phyloP scores from a whole-genome alignment of 164 flowering plant species.

The Stephania japonica region DNA sequence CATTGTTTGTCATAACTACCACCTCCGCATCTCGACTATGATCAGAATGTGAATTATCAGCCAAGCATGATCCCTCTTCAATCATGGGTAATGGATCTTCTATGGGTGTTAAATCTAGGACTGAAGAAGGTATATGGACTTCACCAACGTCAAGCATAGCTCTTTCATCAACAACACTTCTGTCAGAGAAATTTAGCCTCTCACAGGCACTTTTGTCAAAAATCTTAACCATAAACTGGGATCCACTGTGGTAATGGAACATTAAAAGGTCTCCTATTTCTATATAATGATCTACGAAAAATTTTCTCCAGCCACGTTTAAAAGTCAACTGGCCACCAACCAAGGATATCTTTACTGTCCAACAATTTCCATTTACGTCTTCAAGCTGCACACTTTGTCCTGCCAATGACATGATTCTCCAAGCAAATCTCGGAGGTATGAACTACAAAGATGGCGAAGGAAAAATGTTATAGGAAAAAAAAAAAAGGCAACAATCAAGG shows the following conservation, averaged over 20 bases:
- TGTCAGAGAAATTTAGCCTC: conserved; percentile 20
- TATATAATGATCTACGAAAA: conserved; percentile 38
- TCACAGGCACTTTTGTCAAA: conserved; percentile 31
- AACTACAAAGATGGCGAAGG: conserved; percentile 25
- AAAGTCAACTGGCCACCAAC: conserved; percentile 34
- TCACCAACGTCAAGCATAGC: not conserved
- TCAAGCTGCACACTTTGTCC: conserved; percentile 30
- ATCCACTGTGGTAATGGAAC: conserved; percentile 28
- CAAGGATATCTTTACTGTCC: conserved; percentile 29
- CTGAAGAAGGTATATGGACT: conserved; percentile 5
- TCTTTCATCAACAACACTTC: not conserved
- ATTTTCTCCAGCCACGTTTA: conserved; percentile 44
- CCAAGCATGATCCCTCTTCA: conserved; percentile 19
- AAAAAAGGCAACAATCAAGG: not conserved
- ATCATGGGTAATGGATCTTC: not conserved
- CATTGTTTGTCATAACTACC: conserved; percentile 1
- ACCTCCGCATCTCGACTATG: conserved; percentile 6
- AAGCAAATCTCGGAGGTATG: conserved; percentile 43
- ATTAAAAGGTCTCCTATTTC: conserved; percentile 37
- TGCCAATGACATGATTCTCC: conserved; percentile 15
- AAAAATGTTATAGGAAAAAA: not conserved
- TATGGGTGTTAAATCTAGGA: not conserved
- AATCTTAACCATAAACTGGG: conserved; percentile 39
- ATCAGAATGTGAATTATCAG: conserved; percentile 15
- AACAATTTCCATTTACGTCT: conserved; percentile 34